Percentiles rank a stretch among this genome's conserved stretches.
These are phyloP conservation scores for Lecanosticta acicola DNA, from an alignment of 2,329 filamentous ascomycete species.

Conservation along the genomic window DNA sequence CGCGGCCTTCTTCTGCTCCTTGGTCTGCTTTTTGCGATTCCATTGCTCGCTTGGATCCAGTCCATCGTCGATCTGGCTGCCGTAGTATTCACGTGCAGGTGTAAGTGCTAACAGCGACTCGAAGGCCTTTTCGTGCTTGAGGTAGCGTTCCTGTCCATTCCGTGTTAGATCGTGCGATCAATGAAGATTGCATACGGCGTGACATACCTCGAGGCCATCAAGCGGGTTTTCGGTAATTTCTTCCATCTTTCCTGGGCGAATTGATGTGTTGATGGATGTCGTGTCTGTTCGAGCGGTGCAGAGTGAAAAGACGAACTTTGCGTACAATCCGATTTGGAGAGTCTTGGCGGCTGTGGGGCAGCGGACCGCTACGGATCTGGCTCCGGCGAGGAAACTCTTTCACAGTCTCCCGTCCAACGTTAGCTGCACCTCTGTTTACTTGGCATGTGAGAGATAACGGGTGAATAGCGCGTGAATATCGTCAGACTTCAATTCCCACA, in stretches of 20 bases:
- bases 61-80: conserved; percentile 42
- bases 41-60: conserved; percentile 85
- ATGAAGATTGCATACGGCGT: neutral
- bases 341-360: neutral
- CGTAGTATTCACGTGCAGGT: conserved; percentile 82
- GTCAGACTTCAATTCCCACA: no score
- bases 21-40: conserved; percentile 92
- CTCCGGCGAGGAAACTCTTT: neutral
- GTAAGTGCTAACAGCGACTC: conserved; percentile 82
- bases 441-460: neutral
- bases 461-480: no score
- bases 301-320: no score
- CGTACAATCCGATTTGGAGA: neutral
- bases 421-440: neutral
- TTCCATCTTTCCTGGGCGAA: neutral
- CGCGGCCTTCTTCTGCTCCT: conserved; percentile 75
- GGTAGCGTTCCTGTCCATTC: conserved; percentile 46
- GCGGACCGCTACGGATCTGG: neutral
- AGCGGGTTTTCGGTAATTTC: conserved; percentile 15
- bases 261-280: neutral
- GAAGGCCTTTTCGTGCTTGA: conserved; percentile 65
- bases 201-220: conserved; percentile 18
- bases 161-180: conserved; percentile 2
- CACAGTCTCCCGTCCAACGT: neutral
- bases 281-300: neutral